Percentiles rank a stretch among this genome's conserved stretches.
These are phyloP conservation scores for Murraya koenigii DNA, from an alignment of 345 rosid species.

Conservation along the genomic window DNA sequence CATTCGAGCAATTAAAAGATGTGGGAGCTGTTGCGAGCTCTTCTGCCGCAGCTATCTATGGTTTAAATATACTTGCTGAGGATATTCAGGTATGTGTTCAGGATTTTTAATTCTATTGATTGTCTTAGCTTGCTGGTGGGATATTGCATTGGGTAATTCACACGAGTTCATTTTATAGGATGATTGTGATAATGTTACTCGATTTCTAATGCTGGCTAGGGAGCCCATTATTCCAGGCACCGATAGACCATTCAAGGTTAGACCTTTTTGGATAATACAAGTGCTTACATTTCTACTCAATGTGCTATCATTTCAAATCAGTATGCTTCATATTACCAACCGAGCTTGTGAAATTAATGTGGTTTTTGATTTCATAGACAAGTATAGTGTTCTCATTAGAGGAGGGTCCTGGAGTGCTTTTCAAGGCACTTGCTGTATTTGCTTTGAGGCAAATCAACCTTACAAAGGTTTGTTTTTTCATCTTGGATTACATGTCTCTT, in stretches of 20 bases:
- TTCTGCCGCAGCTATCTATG: constrained; percentile 78
- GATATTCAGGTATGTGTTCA: constrained; percentile 76
- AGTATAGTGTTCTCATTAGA: constrained; percentile 95
- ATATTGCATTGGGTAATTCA: background rate
- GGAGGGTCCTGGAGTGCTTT: constrained; percentile 96
- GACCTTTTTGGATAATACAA: constrained; percentile 9
- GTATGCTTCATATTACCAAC: background rate
- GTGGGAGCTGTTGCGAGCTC: constrained; percentile 94
- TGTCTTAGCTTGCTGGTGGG: background rate
- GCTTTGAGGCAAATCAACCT: constrained; percentile 88
- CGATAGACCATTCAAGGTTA: constrained; percentile 85
- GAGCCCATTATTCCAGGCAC: constrained; percentile 96
- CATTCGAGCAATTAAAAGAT: constrained; percentile 59
- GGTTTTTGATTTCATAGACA: constrained; percentile 49
- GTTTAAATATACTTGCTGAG: constrained; percentile 78
- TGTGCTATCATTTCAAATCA: background rate
- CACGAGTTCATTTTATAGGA: constrained; percentile 44
- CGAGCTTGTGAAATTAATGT: constrained; percentile 9
- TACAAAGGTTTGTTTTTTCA: constrained; percentile 49
- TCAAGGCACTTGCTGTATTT: constrained; percentile 98
- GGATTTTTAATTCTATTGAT: background rate
- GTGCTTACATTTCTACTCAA: background rate
- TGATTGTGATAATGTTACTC: constrained; percentile 81
- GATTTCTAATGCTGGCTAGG: constrained; percentile 96
- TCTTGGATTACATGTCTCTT: background rate